Evolutionary conservation across 768 basidiomycete genomes (phyloP).

Genomic region (Candolleomyces aberdarensis): DNA sequence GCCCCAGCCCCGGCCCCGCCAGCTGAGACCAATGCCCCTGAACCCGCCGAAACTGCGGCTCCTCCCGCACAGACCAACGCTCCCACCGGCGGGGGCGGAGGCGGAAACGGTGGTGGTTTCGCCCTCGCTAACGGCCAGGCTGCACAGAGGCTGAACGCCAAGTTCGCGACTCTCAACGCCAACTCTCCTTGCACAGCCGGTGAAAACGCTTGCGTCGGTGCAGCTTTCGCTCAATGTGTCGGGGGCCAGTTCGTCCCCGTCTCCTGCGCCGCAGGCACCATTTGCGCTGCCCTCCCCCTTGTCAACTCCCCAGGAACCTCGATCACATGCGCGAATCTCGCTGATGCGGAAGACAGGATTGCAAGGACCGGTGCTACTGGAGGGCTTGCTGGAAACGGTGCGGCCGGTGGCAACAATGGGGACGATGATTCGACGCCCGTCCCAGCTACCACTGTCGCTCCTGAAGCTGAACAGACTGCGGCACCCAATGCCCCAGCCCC

Average conservation of each 20-base stretch:
- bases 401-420: not conserved
- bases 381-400: not conserved
- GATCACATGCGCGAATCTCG: slow-evolving; percentile 47
- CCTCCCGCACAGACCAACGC: slow-evolving; percentile 9
- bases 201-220: slow-evolving; percentile 43
- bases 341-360: slow-evolving; percentile 46
- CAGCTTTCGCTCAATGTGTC: slow-evolving; percentile 51
- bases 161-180: slow-evolving; percentile 47
- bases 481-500: slow-evolving; percentile 5
- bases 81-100: not conserved
- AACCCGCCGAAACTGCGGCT: slow-evolving; percentile 15
- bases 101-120: slow-evolving; percentile 24
- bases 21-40: slow-evolving; percentile 11
- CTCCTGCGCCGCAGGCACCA: slow-evolving; percentile 30
- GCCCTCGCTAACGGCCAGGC: slow-evolving; percentile 44
- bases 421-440: not conserved
- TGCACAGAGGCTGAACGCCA: slow-evolving; percentile 48
- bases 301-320: slow-evolving; percentile 49
- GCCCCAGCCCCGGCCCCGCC: slow-evolving; percentile 9
- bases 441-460: slow-evolving; percentile 4
- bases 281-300: slow-evolving; percentile 50
- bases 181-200: slow-evolving; percentile 46
- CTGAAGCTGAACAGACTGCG: slow-evolving; percentile 13
- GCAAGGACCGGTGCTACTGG: slow-evolving; percentile 12
- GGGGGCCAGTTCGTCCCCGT: slow-evolving; percentile 39